Conservation (phyloP, 306 rosid genomes). For the Medicago lupulina region DNA sequence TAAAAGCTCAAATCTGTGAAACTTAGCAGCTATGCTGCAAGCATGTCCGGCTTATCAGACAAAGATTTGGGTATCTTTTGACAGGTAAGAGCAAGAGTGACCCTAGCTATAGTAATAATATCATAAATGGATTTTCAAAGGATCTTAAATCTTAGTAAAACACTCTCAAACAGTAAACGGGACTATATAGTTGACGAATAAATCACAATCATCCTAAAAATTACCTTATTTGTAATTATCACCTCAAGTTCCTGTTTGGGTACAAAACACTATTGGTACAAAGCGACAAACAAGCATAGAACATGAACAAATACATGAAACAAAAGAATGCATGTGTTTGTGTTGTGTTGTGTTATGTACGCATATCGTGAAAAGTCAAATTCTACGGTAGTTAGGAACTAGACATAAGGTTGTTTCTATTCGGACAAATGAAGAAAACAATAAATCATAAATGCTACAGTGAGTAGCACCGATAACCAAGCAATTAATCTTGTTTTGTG, state of each 20-base stretch:
- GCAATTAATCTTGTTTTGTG: slow-evolving; percentile 7
- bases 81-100: slow-evolving; percentile 47
- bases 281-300: slow-evolving; percentile 29
- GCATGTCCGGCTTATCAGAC: slow-evolving; percentile 71
- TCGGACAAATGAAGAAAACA: slow-evolving; percentile 35
- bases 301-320: slow-evolving; percentile 40
- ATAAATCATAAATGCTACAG: slow-evolving; percentile 31
- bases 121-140: slow-evolving; percentile 27
- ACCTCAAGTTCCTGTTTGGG: slow-evolving; percentile 26
- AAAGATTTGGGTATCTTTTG: slow-evolving; percentile 84
- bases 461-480: slow-evolving; percentile 4
- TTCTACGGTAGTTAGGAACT: slow-evolving; percentile 30
- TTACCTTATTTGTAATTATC: slow-evolving; percentile 36
- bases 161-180: not conserved
- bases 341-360: slow-evolving; percentile 16
- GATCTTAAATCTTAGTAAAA: not conserved
- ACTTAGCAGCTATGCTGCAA: slow-evolving; percentile 60
- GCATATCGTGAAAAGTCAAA: slow-evolving; percentile 33
- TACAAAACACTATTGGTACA: slow-evolving; percentile 31
- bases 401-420: slow-evolving; percentile 41
- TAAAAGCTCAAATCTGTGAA: slow-evolving; percentile 59
- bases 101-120: slow-evolving; percentile 31
- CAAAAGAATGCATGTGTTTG: slow-evolving; percentile 44
- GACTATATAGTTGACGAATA: slow-evolving; percentile 34
- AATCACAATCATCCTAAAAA: slow-evolving; percentile 29